Percentiles rank a stretch among this genome's conserved stretches.
phyloP scores from a whole-genome alignment of 1,284 basidiomycete genomes.

The Tilletia caries region DNA sequence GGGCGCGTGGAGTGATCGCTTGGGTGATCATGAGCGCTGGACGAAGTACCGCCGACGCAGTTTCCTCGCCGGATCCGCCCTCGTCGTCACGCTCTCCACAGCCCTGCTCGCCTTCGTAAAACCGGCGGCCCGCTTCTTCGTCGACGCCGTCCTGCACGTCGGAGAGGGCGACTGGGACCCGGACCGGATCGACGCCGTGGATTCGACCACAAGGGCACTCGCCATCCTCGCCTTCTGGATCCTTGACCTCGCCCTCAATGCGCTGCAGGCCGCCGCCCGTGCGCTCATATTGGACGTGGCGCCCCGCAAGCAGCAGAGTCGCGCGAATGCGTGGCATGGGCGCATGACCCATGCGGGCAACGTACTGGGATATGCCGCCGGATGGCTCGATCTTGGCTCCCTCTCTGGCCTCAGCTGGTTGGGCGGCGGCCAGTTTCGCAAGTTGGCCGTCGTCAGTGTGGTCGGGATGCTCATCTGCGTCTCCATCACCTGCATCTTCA shows the following conservation, averaged over 20 bases:
- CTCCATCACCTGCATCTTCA: constrained; percentile 76
- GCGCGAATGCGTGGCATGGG: constrained; percentile 97
- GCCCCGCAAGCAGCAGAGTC: constrained; percentile 78
- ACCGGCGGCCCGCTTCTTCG: constrained; percentile 69
- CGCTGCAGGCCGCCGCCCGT: constrained; percentile 80
- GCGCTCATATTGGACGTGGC: constrained; percentile 87
- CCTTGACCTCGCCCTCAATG: constrained; percentile 89
- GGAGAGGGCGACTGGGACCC: constrained; percentile 90
- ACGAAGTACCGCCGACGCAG: no score
- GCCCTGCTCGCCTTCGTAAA: constrained; percentile 83
- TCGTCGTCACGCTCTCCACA: constrained; percentile 68
- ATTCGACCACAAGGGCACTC: constrained; percentile 56
- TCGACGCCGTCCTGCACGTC: constrained; percentile 67
- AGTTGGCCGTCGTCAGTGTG: constrained; percentile 84
- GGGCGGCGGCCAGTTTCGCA: constrained; percentile 92
- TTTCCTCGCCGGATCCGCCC: constrained; percentile 82
- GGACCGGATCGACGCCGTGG: constrained; percentile 55
- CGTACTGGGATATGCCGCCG: constrained; percentile 57
- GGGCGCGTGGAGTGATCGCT: constrained; percentile 82
- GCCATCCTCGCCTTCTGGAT: constrained; percentile 89
- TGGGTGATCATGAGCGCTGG: no score
- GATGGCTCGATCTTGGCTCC: constrained; percentile 66
- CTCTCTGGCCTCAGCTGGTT: constrained; percentile 66
- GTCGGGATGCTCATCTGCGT: constrained; percentile 75
- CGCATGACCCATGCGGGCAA: constrained; percentile 56